A percentile compares a stretch with the other conserved stretches of the same genome.
Evolutionary conservation across 2,329 filamentous ascomycete species (phyloP).

Genomic region (Chalara sp.): DNA sequence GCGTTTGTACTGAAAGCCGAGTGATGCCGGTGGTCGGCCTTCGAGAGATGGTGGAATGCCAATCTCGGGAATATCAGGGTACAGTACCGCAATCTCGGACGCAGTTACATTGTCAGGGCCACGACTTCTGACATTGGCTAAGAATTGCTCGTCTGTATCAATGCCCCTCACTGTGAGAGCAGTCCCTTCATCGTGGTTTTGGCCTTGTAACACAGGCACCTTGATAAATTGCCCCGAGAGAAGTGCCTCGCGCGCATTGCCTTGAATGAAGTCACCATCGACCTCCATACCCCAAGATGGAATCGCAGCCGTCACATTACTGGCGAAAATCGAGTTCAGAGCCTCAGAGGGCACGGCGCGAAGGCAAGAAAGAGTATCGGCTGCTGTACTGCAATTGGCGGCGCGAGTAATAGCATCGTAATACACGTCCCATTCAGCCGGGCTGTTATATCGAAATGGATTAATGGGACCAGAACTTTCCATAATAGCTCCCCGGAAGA

Average conservation of each 20-base stretch:
- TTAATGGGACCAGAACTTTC: slow-evolving; percentile 37
- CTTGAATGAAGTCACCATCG: neutral
- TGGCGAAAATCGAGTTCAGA: slow-evolving; percentile 34
- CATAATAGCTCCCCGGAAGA: slow-evolving; percentile 47
- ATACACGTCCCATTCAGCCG: slow-evolving; percentile 14
- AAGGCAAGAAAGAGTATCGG: slow-evolving; percentile 17
- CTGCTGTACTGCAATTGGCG: slow-evolving; percentile 17
- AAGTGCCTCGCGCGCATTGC: neutral
- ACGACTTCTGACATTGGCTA: slow-evolving; percentile 1
- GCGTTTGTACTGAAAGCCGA: slow-evolving; percentile 5
- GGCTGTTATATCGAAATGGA: slow-evolving; percentile 2
- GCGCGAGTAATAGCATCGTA: slow-evolving; percentile 31
- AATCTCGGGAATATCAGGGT: slow-evolving; percentile 42
- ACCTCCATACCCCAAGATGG: slow-evolving; percentile 31
- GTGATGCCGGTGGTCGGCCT: slow-evolving; percentile 6
- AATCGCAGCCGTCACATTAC: slow-evolving; percentile 33
- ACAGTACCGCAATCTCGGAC: slow-evolving; percentile 35
- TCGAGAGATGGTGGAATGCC: slow-evolving; percentile 35
- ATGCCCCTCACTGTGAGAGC: slow-evolving; percentile 46
- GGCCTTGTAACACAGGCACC: neutral
- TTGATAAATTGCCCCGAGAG: neutral
- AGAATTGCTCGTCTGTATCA: slow-evolving; percentile 47
- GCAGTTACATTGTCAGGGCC: slow-evolving; percentile 24
- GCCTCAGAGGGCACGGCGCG: slow-evolving; percentile 33
- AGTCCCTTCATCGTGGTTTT: neutral